Percentiles rank a stretch among this genome's conserved stretches.
phyloP scores from a whole-genome alignment of 2,329 filamentous ascomycete species.

The Aspergillaceae sp. region DNA sequence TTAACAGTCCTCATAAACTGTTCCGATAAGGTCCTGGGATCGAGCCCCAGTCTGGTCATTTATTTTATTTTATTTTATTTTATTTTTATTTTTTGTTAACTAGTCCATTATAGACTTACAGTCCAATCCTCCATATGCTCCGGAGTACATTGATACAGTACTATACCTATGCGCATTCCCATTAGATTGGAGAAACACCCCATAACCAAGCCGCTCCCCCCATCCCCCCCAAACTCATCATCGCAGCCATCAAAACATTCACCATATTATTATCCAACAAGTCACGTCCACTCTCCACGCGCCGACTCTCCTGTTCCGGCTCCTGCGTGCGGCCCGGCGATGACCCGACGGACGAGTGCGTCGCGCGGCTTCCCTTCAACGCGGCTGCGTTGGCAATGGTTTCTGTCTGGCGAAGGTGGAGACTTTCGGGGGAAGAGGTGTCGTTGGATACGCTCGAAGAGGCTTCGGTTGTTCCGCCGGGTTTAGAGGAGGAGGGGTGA shows the following conservation, averaged over 20 bases:
- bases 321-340: constrained; percentile 10
- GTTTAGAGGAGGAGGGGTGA: constrained; percentile 24
- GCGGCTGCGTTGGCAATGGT: constrained; percentile 22
- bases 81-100: background rate
- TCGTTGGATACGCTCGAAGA: background rate
- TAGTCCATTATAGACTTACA: background rate
- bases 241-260: constrained; percentile 81
- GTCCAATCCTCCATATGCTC: no score
- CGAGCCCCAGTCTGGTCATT: constrained; percentile 3
- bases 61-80: constrained; percentile 1
- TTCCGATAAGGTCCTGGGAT: constrained; percentile 8
- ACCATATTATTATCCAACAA: constrained; percentile 91
- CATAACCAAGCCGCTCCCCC: constrained; percentile 35
- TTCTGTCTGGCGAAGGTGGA: constrained; percentile 20
- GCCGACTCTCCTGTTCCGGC: constrained; percentile 48
- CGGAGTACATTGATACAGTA: no score
- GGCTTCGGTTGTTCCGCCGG: constrained; percentile 10
- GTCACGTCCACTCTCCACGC: constrained; percentile 60
- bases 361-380: constrained; percentile 12
- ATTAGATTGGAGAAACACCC: constrained; percentile 11
- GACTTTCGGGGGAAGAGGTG: constrained; percentile 6
- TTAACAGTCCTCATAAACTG: constrained; percentile 14
- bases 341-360: constrained; percentile 8
- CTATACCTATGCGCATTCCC: background rate
- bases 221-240: constrained; percentile 75